Conservation (phyloP, 768 basidiomycete genomes). For the Dictyophora rubrovolvata region DNA sequence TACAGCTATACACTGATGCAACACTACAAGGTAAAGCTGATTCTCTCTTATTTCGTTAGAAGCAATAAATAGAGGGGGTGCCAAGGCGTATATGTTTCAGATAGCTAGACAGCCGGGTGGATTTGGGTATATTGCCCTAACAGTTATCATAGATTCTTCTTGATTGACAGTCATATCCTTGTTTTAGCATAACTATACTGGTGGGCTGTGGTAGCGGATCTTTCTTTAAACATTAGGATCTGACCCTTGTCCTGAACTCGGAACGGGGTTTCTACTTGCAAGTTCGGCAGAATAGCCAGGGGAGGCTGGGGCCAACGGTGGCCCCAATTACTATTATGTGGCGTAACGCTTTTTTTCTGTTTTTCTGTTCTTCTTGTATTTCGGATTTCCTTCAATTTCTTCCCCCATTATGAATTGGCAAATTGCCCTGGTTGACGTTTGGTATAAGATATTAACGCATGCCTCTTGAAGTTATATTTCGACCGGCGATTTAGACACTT, state of each 20-base stretch:
- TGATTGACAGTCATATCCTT: too few relatives aligned
- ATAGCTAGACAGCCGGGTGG: too few relatives aligned
- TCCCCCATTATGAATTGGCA: conserved; percentile 55
- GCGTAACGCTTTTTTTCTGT: conserved; percentile 21
- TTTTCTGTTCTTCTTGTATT: background rate
- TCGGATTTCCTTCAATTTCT: conserved; percentile 14
- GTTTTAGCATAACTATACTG: too few relatives aligned
- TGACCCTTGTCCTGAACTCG: conserved; percentile 20
- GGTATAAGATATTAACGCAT: conserved; percentile 49
- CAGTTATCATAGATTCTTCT: too few relatives aligned
- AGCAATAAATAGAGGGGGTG: too few relatives aligned
- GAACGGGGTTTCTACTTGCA: conserved; percentile 56
- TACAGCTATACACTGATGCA: too few relatives aligned
- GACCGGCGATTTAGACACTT: conserved; percentile 10
- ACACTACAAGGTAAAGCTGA: too few relatives aligned
- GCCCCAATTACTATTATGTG: conserved; percentile 47
- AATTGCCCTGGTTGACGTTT: conserved; percentile 44
- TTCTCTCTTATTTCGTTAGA: too few relatives aligned
- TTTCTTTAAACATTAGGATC: too few relatives aligned
- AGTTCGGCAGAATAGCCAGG: conserved; percentile 47
- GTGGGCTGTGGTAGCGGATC: too few relatives aligned
- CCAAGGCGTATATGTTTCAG: too few relatives aligned
- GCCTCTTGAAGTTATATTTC: conserved; percentile 42
- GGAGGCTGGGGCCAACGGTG: conserved; percentile 36
- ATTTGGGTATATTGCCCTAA: too few relatives aligned